Evolutionary conservation across 345 rosid species (phyloP).

Genomic region (Aegle marmelos): DNA sequence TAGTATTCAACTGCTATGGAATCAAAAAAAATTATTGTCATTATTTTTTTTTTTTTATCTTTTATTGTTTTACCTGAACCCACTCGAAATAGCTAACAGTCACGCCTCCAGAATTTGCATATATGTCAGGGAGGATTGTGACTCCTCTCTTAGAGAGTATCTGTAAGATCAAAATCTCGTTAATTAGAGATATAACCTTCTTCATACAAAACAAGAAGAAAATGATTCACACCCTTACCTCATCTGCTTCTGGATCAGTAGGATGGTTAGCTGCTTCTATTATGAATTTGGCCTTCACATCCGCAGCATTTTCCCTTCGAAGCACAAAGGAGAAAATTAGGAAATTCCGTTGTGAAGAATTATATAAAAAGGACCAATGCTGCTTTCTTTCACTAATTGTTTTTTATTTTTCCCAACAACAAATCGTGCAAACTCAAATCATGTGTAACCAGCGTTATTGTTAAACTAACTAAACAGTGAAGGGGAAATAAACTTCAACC

Average conservation of each 20-base stretch:
- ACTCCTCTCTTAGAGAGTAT: conserved; percentile 92
- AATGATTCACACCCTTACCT: conserved; percentile 39
- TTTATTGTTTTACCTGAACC: conserved; percentile 77
- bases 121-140: conserved; percentile 88
- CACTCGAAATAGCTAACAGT: conserved; percentile 99
- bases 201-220: background rate
- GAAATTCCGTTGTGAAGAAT: background rate
- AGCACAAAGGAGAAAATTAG: background rate
- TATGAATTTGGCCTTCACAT: conserved; percentile 93
- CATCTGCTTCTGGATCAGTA: conserved; percentile 96
- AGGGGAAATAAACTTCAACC: background rate
- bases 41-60: too few relatives aligned
- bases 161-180: conserved; percentile 36
- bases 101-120: conserved; percentile 98
- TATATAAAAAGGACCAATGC: background rate
- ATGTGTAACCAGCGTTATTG: background rate
- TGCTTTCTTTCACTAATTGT: background rate
- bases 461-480: background rate
- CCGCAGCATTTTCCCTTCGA: conserved; percentile 81
- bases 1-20: background rate
- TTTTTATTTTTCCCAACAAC: background rate
- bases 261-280: conserved; percentile 99
- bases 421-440: background rate
- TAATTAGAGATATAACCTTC: background rate
- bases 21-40: background rate